Percentiles rank a stretch among this genome's conserved stretches.
Evolutionary conservation across 495 filamentous ascomycete species (phyloP).

Genomic region (Penicillium maclennaniae): DNA sequence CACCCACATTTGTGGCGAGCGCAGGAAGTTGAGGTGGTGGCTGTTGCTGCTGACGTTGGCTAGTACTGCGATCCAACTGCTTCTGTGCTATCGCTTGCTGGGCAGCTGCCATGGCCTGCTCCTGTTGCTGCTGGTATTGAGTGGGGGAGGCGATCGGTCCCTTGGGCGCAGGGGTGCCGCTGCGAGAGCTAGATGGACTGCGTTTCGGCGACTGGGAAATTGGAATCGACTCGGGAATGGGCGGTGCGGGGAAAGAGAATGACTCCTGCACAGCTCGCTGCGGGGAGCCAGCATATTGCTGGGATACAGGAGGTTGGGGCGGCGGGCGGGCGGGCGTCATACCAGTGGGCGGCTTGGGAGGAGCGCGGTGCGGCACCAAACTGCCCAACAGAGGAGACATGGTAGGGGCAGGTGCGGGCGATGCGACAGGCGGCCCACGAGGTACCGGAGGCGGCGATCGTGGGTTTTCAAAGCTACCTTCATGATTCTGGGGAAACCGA

Average conservation of each 20-base stretch:
- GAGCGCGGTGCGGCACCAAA: constrained; percentile 41
- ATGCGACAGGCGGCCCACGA: constrained; percentile 37
- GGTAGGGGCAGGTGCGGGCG: constrained; percentile 5
- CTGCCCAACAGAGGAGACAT: constrained; percentile 35
- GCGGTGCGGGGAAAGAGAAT: constrained; percentile 28
- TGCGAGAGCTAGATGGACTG: constrained; percentile 39
- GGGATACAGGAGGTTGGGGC: constrained; percentile 47
- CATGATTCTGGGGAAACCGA: constrained; percentile 84
- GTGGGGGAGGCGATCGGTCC: constrained; percentile 38
- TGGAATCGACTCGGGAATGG: constrained; percentile 50
- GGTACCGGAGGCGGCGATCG: constrained; percentile 90
- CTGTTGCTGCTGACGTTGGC: constrained; percentile 56
- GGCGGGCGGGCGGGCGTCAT: constrained; percentile 43
- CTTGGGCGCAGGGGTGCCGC: constrained; percentile 33
- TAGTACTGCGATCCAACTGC: constrained; percentile 59
- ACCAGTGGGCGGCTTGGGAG: constrained; percentile 41
- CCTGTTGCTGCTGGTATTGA: constrained; percentile 83
- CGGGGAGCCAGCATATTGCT: constrained; percentile 15
- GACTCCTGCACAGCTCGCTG: constrained; percentile 25
- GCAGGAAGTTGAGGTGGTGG: constrained; percentile 22
- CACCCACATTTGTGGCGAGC: constrained; percentile 18
- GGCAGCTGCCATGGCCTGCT: constrained; percentile 69
- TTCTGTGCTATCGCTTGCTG: constrained; percentile 61
- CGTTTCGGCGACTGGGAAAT: constrained; percentile 51
- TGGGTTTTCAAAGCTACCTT: constrained; percentile 95